A percentile compares a stretch with the other conserved stretches of the same genome.
phyloP scores from a whole-genome alignment of 2,329 filamentous ascomycete genomes.

The Malbranchea zuffiana region DNA sequence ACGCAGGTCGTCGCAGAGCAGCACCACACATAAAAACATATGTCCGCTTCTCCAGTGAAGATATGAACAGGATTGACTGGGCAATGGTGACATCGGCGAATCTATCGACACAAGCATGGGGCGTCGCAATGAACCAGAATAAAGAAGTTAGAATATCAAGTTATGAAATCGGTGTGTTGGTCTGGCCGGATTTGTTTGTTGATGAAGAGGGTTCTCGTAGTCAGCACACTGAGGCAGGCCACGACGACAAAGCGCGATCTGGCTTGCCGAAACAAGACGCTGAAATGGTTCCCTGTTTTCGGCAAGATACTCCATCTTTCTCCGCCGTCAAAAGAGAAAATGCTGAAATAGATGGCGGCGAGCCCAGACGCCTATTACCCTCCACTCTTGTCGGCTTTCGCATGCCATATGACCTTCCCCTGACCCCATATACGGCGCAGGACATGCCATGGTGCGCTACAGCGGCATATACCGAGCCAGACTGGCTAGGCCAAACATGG shows the following conservation, averaged over 20 bases:
- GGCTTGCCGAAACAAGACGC: slow-evolving; percentile 21
- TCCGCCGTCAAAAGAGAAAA: slow-evolving; percentile 15
- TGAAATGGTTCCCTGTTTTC: slow-evolving; percentile 59
- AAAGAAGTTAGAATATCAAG: slow-evolving; percentile 62
- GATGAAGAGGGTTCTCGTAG: slow-evolving; percentile 31
- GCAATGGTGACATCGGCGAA: slow-evolving; percentile 85
- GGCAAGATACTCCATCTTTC: slow-evolving; percentile 43
- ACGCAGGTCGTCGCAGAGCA: slow-evolving; percentile 55
- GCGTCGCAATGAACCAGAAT: slow-evolving; percentile 44
- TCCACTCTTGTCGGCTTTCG: slow-evolving; percentile 53
- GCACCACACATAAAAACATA: slow-evolving; percentile 89
- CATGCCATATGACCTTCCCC: slow-evolving; percentile 72
- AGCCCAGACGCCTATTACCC: neutral
- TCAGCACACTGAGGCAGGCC: slow-evolving; percentile 8
- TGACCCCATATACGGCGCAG: slow-evolving; percentile 50
- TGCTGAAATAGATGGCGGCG: slow-evolving; percentile 3
- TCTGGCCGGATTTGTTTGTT: slow-evolving; percentile 57
- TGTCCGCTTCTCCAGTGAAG: slow-evolving; percentile 47
- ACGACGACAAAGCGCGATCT: slow-evolving; percentile 6
- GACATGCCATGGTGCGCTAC: slow-evolving; percentile 73
- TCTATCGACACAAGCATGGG: slow-evolving; percentile 81
- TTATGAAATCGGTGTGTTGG: slow-evolving; percentile 71
- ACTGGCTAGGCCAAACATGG: slow-evolving; percentile 46
- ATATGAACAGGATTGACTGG: slow-evolving; percentile 57
- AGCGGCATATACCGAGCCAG: slow-evolving; percentile 47